Percentiles rank a stretch among this genome's conserved stretches.
Evolutionary conservation across 2,329 filamentous ascomycete species (phyloP).

Genomic region (Clonostachys rhizophaga): DNA sequence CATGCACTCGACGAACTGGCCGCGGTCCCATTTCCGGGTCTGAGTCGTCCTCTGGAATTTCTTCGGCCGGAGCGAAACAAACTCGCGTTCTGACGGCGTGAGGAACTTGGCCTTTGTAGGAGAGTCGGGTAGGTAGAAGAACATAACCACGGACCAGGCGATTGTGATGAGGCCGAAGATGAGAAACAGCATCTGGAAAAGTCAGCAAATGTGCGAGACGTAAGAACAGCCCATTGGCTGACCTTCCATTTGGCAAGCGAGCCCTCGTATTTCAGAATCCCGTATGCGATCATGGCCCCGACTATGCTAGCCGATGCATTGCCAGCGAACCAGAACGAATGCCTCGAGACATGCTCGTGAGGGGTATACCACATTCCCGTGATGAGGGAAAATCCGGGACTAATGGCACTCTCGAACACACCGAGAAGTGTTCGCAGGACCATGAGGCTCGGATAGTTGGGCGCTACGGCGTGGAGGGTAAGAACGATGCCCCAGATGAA

Average conservation of each 20-base stretch:
- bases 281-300: conserved; percentile 52
- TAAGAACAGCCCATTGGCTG: no score
- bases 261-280: conserved; percentile 41
- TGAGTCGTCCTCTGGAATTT: no score
- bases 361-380: conserved; percentile 60
- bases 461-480: conserved; percentile 44
- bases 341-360: conserved; percentile 50
- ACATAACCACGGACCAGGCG: conserved; percentile 35
- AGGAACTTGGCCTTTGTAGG: conserved; percentile 47
- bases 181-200: conserved; percentile 42
- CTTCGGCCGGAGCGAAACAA: no score
- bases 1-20: no score
- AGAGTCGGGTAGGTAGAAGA: conserved; percentile 42
- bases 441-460: conserved; percentile 42
- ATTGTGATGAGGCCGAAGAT: conserved; percentile 48
- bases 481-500: conserved; percentile 49
- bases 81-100: no score
- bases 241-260: no score
- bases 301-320: conserved; percentile 54
- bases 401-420: conserved; percentile 43
- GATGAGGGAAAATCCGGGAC: conserved; percentile 49
- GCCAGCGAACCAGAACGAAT: conserved; percentile 56
- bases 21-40: no score
- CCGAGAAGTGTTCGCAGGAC: conserved; percentile 51
- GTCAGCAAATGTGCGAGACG: no score